Evolutionary conservation across 352 stramenopile species (phyloP).

Genomic region (Pythium sukuiense): DNA sequence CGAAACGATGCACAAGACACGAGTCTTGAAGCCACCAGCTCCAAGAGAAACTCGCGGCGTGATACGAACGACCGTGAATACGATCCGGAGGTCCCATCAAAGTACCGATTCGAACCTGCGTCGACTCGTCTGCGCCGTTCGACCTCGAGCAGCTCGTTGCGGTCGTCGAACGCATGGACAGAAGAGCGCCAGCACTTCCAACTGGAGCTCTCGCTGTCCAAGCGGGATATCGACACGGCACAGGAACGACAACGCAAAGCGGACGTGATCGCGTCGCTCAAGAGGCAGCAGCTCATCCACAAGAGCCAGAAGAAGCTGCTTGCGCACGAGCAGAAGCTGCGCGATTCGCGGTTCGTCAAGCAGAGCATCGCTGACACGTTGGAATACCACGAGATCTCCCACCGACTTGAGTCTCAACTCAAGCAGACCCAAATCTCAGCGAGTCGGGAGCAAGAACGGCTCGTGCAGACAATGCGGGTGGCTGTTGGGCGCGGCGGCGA

Average conservation of each 20-base stretch:
- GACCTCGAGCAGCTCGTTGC: neutral
- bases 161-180: conserved; percentile 37
- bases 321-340: conserved; percentile 31
- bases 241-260: conserved; percentile 40
- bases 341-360: conserved; percentile 34
- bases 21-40: too few species aligned
- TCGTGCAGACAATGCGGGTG: conserved; percentile 35
- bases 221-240: conserved; percentile 38
- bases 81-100: neutral
- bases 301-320: conserved; percentile 44
- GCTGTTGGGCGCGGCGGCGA: conserved; percentile 33
- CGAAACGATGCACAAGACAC: too few species aligned
- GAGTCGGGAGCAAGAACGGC: conserved; percentile 42
- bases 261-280: conserved; percentile 39
- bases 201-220: conserved; percentile 45
- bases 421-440: conserved; percentile 46
- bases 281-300: conserved; percentile 39
- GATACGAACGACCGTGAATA: neutral
- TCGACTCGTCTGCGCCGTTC: conserved; percentile 20
- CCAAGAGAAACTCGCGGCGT: neutral
- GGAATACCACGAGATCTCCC: conserved; percentile 52
- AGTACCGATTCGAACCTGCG: conserved; percentile 37
- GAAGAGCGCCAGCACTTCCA: conserved; percentile 40
- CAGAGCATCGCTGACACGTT: conserved; percentile 51
- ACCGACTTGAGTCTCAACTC: conserved; percentile 38